Base-by-base conservation (phyloP, 202 grass and related monocot genomes). In the Panicum hallii region DNA sequence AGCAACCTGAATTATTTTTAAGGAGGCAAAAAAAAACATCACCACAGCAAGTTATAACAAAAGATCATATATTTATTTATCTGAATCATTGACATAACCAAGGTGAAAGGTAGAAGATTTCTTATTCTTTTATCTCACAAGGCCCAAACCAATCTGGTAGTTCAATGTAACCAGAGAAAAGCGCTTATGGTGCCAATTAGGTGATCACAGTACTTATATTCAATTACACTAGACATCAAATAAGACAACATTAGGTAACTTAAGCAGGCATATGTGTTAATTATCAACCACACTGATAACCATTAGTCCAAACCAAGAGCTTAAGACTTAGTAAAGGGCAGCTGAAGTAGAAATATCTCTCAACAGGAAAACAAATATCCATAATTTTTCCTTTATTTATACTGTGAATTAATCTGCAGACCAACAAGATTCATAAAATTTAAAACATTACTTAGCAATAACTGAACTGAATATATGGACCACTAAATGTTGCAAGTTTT, bases 1-100 rank as follows among this genome's bases (percentile, higher is more conserved):
- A 68, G 89, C 89, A 85, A 90, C 89, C 92, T 92, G 79, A 74
- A 85, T 4, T 38, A 5, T 38, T 38, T 38, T 38, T 4, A 38
- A 70, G 11, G 11, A 20, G 1, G 36, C 16, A 63, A 36, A 20
- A 32, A 32, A 79, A 87, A 15, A 84, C 46, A 86, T 72, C 70
- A 84, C 38, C 49, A 62, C 2, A 34, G 15, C 2, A 9, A 20
- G 64, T 38, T 41, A 41, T 9, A 20, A 41, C 15, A 70, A 69
- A 67, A 40, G 20, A 43, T 4, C 64, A 67, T 67, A 19, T 23
- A n/a, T 23, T 13, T 46, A 70, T 10, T 66, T 66, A 46, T 23
- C 5, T n/a, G 9, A 26, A 26, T 2, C 15, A 26, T 11, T 14
- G n/a, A 70, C 7, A n/a, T 23, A 46, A 46, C 5, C 5, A 46